Base-by-base conservation (phyloP, 306 rosid genomes). In the Styphnolobium japonicum region DNA sequence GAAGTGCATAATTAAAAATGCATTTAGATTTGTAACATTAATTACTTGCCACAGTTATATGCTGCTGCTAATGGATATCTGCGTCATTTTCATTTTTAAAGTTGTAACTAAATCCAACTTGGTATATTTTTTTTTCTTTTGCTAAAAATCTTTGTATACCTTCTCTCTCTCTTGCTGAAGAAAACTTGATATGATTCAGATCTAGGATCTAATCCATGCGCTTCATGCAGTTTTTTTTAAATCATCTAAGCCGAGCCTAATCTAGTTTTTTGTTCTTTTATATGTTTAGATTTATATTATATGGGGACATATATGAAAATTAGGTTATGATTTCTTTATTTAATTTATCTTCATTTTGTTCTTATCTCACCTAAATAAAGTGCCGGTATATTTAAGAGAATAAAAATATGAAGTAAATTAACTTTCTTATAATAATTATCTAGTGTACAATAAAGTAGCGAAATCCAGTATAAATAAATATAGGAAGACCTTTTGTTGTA, bases 131-230 rank as follows among this genome's bases (percentile, higher is more conserved):
- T 4, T 42, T 45, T 51, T 52, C 10, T 36, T 51, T 64, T 22
- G 34, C 6, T 16, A 16, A 29, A 75, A 78, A 78, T 31, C 0
- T 37, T 15, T 57, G 12, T 11, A 4, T n/a, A n/a, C n/a, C 43
- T 21, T 78, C 19, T 67, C 68, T 77, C 29, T 68, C 31, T 39
- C 48, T 52, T 6, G 16, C 15, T 2, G 45, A 67, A 42, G 61
- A 43, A 42, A 42, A 45, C 36, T 12, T 42, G 34, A 37, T 40
- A 37, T 52, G 51, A 69, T 80, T n/a, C 21, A 71, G 71, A 71
- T 71, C 65, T 62, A 71, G 83, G 56, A 60, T 80, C 66, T 34
- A 27, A 43, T 61, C 66, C 61, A 10, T 4, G 49, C 4, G 42
- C 71, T 56, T 70, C 51, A 42, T 11, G 23, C 33, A 42, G 33